Evolutionary conservation across 1,284 basidiomycete genomes (phyloP).

Genomic region (Pseudozyma tsukubaensis): DNA sequence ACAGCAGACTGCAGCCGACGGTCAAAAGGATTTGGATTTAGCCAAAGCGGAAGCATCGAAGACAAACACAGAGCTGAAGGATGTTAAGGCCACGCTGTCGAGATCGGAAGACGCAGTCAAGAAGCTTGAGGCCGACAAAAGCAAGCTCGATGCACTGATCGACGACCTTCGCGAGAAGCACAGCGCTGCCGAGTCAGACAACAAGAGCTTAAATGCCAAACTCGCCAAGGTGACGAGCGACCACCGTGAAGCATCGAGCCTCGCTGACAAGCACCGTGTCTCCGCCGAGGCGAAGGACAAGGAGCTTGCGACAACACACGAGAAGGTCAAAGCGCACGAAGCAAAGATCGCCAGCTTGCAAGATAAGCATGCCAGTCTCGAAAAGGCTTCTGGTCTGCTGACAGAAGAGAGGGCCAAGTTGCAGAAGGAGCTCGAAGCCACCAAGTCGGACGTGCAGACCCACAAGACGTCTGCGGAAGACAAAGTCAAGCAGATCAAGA

Average conservation of each 20-base stretch:
- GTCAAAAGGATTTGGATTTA: conserved; percentile 19
- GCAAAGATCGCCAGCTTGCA: conserved; percentile 15
- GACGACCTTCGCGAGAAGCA: conserved; percentile 20
- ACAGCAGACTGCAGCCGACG: conserved; percentile 16
- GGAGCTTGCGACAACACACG: conserved; percentile 18
- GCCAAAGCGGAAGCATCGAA: conserved; percentile 11
- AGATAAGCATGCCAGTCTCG: conserved; percentile 17
- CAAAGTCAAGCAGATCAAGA: conserved; percentile 21
- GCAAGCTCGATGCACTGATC: conserved; percentile 4
- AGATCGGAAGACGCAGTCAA: conserved; percentile 20
- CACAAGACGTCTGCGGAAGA: conserved; percentile 19
- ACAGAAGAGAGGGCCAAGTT: conserved; percentile 11
- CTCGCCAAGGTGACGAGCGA: conserved; percentile 20
- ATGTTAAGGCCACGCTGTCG: conserved; percentile 7
- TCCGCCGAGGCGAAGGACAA: conserved; percentile 17
- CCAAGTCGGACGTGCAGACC: conserved; percentile 8
- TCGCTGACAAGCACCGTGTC: conserved; percentile 12
- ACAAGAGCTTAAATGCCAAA: conserved; percentile 13
- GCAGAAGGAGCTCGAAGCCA: conserved; percentile 22
- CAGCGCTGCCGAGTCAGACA: conserved; percentile 8
- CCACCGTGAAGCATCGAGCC: conserved; percentile 10
- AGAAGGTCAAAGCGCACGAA: conserved; percentile 20
- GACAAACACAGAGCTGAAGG: conserved; percentile 18
- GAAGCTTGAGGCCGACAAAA: conserved; percentile 22
- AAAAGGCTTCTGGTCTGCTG: conserved; percentile 12